Base-by-base conservation (phyloP, 2,329 filamentous ascomycete genomes). In the Cladosporium sphaerospermum region DNA sequence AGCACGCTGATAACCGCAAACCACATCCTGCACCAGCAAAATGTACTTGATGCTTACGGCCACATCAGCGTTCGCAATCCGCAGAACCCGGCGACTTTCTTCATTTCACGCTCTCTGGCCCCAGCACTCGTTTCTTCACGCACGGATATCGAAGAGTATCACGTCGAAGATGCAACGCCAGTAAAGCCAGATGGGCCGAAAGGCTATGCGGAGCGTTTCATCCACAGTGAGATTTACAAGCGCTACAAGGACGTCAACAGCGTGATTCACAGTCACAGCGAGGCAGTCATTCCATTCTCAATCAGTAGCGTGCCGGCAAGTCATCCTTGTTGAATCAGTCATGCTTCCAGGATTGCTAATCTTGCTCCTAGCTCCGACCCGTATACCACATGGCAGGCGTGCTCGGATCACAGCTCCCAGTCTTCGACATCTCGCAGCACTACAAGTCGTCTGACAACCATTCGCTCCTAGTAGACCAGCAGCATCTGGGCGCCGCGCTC, bases 141-240 rank as follows among this genome's bases (percentile, higher is more conserved):
- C 7, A 66, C 70, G 8, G 72, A 77, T 56, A 56, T 77, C 8
- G 62, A 74, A 45, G 71, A 75, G 56, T 76, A 76, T 61, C 64
- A 67, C 14, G 64, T 76, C 34, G 66, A 70, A 4, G 69, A 75
- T 53, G 73, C 69, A 28, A 57, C 52, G 16, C 61, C 65, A 1
- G 62, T 69, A 16, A 56, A 62, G 18, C 39, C 55, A 6, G 52
- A 62, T 32, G 59, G 58, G 0, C 58, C 61, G 2, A 58, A 61
- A 47, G 63, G 60, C 7, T 76, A 72, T 52, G 53, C 67, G 4
- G 74, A 77, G 61, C 65, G 74, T 14, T 70, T 67, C 59, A 74
- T 76, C 47, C 74, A 77, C 61, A 62, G 59, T 28, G 66, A 68
- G 54, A 71, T 75, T 13, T 75, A 75, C 60, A 75, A 74, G 60